Evolutionary conservation across 2,329 filamentous ascomycete genomes (phyloP).

Genomic region (Microcyclospora tardicrescens): DNA sequence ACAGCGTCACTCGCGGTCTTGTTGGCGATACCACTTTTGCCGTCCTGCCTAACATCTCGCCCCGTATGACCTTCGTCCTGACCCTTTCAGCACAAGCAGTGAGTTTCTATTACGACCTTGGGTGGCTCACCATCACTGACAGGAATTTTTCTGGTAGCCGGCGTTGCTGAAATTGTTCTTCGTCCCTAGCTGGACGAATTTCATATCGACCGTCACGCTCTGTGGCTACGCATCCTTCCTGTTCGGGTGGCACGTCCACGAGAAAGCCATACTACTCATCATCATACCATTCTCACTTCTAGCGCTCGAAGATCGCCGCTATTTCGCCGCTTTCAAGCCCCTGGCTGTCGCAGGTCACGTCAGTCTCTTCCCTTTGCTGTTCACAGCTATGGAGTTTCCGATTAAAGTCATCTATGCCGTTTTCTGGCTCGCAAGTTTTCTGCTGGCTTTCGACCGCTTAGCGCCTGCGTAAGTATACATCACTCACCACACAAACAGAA

Average conservation of each 20-base stretch:
- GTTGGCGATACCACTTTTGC: constrained; percentile 92
- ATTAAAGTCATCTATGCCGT: constrained; percentile 90
- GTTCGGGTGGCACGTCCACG: constrained; percentile 97
- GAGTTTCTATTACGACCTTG: constrained; percentile 12
- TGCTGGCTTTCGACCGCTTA: constrained; percentile 74
- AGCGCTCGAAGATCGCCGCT: constrained; percentile 76
- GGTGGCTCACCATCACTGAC: constrained; percentile 3
- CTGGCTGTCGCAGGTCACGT: constrained; percentile 89
- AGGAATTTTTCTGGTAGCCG: constrained; percentile 29
- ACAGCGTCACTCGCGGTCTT: constrained; percentile 82
- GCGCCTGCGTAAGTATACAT: constrained; percentile 52
- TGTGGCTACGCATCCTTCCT: constrained; percentile 95
- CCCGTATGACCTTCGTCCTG: constrained; percentile 65
- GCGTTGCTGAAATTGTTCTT: constrained; percentile 73
- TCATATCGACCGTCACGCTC: constrained; percentile 77
- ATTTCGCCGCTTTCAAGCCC: constrained; percentile 82
- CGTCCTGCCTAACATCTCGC: constrained; percentile 74
- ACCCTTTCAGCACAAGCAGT: constrained; percentile 71
- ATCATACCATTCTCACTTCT: constrained; percentile 92
- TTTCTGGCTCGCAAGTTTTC: constrained; percentile 76
- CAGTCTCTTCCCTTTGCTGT: constrained; percentile 85
- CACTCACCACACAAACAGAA: neutral
- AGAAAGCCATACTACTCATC: constrained; percentile 88
- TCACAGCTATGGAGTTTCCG: constrained; percentile 83
- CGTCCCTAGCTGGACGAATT: constrained; percentile 72